phyloP scores from a whole-genome alignment of 805 yeast genomes.

The Lipomyces lipofer region DNA sequence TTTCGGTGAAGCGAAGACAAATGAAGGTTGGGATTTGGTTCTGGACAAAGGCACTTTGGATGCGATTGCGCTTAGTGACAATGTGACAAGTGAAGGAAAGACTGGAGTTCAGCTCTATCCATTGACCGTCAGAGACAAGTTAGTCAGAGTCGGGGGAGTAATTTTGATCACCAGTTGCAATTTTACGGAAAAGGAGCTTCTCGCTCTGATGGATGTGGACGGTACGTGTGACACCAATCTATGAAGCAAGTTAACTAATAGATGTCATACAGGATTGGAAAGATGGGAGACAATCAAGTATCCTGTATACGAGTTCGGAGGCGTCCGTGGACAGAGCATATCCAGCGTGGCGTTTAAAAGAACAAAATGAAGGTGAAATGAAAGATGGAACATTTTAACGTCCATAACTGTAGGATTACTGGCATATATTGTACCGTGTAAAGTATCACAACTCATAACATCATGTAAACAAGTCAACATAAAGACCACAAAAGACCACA shows the following conservation, averaged over 20 bases:
- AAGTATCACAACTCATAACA: too few species aligned
- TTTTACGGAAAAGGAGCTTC: constrained; percentile 80
- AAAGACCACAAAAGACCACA: neutral
- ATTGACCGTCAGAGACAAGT: constrained; percentile 49
- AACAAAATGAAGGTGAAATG: neutral
- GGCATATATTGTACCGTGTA: too few species aligned
- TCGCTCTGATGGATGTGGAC: constrained; percentile 51
- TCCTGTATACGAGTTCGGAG: constrained; percentile 87
- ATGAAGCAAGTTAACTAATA: neutral
- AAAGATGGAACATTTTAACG: too few species aligned
- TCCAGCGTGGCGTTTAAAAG: constrained; percentile 74
- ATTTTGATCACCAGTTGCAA: constrained; percentile 88
- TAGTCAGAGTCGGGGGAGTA: constrained; percentile 59
- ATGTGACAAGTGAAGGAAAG: constrained; percentile 49
- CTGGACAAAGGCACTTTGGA: constrained; percentile 95
- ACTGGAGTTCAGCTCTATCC: constrained; percentile 55
- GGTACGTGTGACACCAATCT: constrained; percentile 20
- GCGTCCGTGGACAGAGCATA: constrained; percentile 81
- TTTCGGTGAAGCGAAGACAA: constrained; percentile 40
- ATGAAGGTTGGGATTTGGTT: constrained; percentile 63
- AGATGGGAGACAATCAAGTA: constrained; percentile 70
- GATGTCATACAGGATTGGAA: constrained; percentile 44
- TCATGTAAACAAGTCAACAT: neutral
- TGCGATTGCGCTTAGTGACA: constrained; percentile 83
- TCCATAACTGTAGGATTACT: too few species aligned